phyloP scores from a whole-genome alignment of 441 rosid species.

The Euphorbia corollata region DNA sequence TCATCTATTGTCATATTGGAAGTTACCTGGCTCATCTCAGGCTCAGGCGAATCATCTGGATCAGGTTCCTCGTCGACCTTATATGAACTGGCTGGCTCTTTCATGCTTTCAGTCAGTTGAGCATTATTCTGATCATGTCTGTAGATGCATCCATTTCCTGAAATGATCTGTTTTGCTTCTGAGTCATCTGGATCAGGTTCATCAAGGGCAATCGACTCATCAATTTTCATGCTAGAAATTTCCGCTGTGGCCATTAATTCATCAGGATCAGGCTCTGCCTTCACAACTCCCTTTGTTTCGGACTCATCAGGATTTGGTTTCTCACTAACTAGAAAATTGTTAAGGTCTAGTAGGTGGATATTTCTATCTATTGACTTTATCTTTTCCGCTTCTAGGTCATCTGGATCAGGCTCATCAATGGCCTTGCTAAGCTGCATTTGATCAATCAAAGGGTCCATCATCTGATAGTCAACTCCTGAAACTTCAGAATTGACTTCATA shows the following conservation, averaged over 20 bases:
- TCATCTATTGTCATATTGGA: conserved; percentile 45
- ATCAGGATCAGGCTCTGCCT: conserved; percentile 41
- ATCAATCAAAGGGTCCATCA: conserved; percentile 17
- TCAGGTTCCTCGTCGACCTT: too few relatives aligned
- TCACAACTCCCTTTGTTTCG: conserved; percentile 16
- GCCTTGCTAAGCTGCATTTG: conserved; percentile 19
- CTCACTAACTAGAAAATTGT: conserved; percentile 7
- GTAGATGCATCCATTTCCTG: too few relatives aligned
- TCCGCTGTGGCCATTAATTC: conserved; percentile 21
- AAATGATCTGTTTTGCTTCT: too few relatives aligned
- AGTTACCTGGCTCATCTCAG: too few relatives aligned
- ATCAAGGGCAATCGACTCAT: conserved; percentile 22
- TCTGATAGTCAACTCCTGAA: conserved; percentile 14
- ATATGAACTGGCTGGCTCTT: too few relatives aligned
- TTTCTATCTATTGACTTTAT: conserved; percentile 18
- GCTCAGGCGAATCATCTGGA: too few relatives aligned
- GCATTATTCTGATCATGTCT: too few relatives aligned
- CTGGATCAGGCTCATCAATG: conserved; percentile 53
- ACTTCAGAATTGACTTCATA: conserved; percentile 22
- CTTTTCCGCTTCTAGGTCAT: conserved; percentile 33
- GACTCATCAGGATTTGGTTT: conserved; percentile 35
- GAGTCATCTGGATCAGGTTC: conserved; percentile 73
- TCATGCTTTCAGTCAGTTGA: too few relatives aligned
- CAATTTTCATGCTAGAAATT: conserved; percentile 33
- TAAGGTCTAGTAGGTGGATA: conserved; percentile 20